These are phyloP conservation scores for Vaccinium darrowii DNA, from an alignment of 148 eudicot genomes.

Conservation along the genomic window DNA sequence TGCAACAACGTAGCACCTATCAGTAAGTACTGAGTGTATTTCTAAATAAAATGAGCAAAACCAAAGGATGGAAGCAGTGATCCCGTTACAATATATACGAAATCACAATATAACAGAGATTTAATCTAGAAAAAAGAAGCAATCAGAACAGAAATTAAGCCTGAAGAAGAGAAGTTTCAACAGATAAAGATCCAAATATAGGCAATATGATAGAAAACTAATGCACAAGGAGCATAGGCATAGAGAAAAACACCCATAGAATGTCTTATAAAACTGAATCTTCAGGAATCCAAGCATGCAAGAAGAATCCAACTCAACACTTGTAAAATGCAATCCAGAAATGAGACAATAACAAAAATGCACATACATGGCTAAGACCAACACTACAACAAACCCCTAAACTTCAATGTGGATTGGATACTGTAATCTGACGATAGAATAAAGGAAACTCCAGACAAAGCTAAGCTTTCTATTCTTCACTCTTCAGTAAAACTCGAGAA, in stretches of 20 bases:
- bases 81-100: neutral
- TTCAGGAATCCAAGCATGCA: neutral
- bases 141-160: neutral
- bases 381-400: neutral
- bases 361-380: neutral
- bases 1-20: neutral
- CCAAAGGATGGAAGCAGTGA: neutral
- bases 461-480: too few species aligned
- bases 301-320: neutral
- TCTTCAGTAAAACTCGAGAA: too few species aligned
- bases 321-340: conserved; percentile 2
- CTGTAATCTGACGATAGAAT: too few species aligned
- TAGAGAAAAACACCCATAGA: neutral
- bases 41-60: neutral
- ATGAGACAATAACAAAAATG: neutral
- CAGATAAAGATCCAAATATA: neutral
- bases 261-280: neutral
- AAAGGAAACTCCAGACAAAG: too few species aligned
- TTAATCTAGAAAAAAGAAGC: neutral
- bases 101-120: neutral
- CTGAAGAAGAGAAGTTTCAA: neutral
- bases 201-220: neutral
- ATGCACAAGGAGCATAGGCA: conserved; percentile 4
- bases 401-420: neutral
- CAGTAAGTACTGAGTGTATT: conserved; percentile 1